Base-by-base conservation (phyloP, 192 early-diverging fungal genomes). In the Backusella westeae region DNA sequence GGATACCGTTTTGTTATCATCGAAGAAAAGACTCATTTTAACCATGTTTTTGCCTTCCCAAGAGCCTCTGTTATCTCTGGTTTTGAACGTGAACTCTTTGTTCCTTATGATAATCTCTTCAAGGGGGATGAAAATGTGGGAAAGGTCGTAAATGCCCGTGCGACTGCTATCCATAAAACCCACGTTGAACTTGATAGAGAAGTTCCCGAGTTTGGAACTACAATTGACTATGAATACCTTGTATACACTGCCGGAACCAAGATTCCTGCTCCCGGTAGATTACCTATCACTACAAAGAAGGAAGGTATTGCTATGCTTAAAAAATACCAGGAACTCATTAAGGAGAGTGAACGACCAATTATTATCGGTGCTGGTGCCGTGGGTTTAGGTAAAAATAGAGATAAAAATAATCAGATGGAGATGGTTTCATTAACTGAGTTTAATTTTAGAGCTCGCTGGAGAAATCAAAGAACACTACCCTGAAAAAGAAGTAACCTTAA, bases 281-380 rank as follows among this genome's bases (percentile, higher is more conserved):
- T 87, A 7, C 73, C 87, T 42, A 78, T 72, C 14, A 49, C 77
- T 42, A 80, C 88, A 23, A 91, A 90, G 66, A 72, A 36, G 15
- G 83, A 75, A 56, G 85, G 83, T 6, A 76, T 89, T 35, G 76
- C 39, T 26, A 46, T 69, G 19, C 46, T 90, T 34, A 80, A 84
- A n/a, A 65, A 76, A 15, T 87, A 78, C 19, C 89, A 89, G 42
- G 81, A 85, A 17, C 84, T 88, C 73, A 90, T 95, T 72, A 79
- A 79, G 23, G 70, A 82, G 34, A 85, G 91, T 9, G 82, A 87
- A 53, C 87, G 85, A 34, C 83, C 93, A 23, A 46, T 94, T 15
- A 79, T 95, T 9, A 89, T 91, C 44, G 94, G 94, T 46, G 94
- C 89, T 29, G 94, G 94, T 21, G 90, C 92, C 15, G 89, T 91